Percentiles rank a stretch among this genome's conserved stretches.
Conservation (phyloP, 2,329 filamentous ascomycete genomes). For the Hymenotorrendiella dingleyae region DNA sequence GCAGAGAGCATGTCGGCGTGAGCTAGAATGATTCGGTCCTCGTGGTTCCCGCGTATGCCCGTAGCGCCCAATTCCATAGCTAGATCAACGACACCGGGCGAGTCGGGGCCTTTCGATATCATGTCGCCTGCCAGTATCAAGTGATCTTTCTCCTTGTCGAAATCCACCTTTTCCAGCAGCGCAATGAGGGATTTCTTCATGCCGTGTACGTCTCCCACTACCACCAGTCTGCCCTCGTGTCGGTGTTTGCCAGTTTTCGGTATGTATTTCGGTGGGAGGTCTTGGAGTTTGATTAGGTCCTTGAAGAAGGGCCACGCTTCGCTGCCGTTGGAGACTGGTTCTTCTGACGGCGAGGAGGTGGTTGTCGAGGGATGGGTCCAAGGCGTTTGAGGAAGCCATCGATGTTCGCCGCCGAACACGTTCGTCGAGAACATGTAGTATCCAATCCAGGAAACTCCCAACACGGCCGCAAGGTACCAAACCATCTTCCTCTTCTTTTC, state of each 20-base stretch:
- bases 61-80: conserved; percentile 69
- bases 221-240: conserved; percentile 57
- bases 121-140: conserved; percentile 73
- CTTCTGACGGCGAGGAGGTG: not conserved
- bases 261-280: conserved; percentile 24
- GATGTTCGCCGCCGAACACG: no score
- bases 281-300: conserved; percentile 25
- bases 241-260: conserved; percentile 30
- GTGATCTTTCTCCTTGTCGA: conserved; percentile 60
- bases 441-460: conserved; percentile 5
- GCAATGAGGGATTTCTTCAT: conserved; percentile 62
- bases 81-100: conserved; percentile 62
- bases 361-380: not conserved
- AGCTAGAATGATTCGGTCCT: conserved; percentile 74
- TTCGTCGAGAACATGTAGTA: conserved; percentile 2
- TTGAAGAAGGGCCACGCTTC: conserved; percentile 19
- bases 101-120: conserved; percentile 83
- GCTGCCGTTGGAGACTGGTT: conserved; percentile 9
- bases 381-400: not conserved
- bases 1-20: conserved; percentile 37
- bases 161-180: conserved; percentile 62
- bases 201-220: conserved; percentile 91
- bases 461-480: conserved; percentile 2
- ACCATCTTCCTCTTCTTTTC: conserved; percentile 1
- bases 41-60: conserved; percentile 86